Conservation (phyloP, 129 eudicot species). For the Scalesia atractyloides region DNA sequence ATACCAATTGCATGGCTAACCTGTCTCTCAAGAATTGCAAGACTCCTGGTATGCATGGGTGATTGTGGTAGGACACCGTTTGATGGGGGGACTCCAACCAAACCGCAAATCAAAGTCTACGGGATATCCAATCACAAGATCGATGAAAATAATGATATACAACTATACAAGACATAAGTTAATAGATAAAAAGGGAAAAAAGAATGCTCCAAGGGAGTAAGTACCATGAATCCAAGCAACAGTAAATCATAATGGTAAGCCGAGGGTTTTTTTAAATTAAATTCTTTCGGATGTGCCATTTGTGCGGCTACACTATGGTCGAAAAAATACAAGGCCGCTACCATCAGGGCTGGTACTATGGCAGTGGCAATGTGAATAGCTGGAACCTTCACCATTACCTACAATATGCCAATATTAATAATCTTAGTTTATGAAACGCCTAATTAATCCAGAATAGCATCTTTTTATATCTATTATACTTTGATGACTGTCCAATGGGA, state of each 20-base stretch:
- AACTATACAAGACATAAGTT: no score
- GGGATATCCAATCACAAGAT: slow-evolving; percentile 1
- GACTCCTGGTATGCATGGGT: slow-evolving; percentile 91
- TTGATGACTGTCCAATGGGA: slow-evolving; percentile 74
- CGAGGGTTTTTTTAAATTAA: slow-evolving; percentile 83
- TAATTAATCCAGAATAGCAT: neutral
- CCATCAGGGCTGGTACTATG: slow-evolving; percentile 78
- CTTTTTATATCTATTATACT: slow-evolving; percentile 34
- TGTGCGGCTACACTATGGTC: slow-evolving; percentile 98
- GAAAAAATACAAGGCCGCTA: slow-evolving; percentile 91
- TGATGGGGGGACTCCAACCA: slow-evolving; percentile 89
- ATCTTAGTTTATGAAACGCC: neutral
- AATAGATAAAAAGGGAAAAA: neutral
- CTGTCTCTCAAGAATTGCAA: slow-evolving; percentile 74
- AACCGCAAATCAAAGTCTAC: slow-evolving; percentile 80
- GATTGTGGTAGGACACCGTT: slow-evolving; percentile 92
- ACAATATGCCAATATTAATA: slow-evolving; percentile 9
- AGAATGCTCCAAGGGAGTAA: neutral
- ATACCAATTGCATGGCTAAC: slow-evolving; percentile 30
- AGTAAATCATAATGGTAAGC: slow-evolving; percentile 88
- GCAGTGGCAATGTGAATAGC: slow-evolving; percentile 69
- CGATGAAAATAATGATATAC: neutral
- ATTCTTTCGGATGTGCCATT: slow-evolving; percentile 94
- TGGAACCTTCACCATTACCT: slow-evolving; percentile 87
- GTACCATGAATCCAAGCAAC: slow-evolving; percentile 90